Percentiles rank a stretch among this genome's conserved stretches.
These are phyloP conservation scores for Neurospora sp. DNA, from an alignment of 495 filamentous ascomycete species.

Conservation along the genomic window DNA sequence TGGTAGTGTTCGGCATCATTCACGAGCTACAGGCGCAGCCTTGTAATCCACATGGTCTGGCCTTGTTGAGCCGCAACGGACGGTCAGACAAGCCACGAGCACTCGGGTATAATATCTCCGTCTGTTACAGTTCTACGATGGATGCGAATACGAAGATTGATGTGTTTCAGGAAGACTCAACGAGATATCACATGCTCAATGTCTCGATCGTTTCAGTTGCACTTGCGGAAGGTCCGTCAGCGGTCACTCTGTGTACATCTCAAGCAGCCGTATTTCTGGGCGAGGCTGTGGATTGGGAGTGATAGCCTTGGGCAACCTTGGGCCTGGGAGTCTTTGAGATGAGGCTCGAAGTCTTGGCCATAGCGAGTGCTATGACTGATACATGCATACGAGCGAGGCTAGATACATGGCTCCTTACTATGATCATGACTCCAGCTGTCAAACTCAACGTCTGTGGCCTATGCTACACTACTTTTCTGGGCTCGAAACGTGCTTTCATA, in stretches of 20 bases:
- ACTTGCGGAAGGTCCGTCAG: constrained; percentile 37
- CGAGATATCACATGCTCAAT: constrained; percentile 55
- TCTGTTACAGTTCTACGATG: not conserved
- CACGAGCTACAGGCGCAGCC: not conserved
- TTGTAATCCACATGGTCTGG: not conserved
- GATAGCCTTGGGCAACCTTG: not conserved
- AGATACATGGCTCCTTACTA: not conserved
- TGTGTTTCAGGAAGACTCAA: constrained; percentile 50
- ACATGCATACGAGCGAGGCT: not conserved
- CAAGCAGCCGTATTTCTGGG: not conserved
- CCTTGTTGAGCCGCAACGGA: not conserved
- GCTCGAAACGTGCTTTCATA: no score
- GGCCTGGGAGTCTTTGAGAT: not conserved
- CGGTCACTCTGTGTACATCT: not conserved
- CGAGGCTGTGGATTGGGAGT: not conserved
- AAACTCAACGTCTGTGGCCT: no score
- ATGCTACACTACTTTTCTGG: no score
- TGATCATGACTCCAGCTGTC: not conserved
- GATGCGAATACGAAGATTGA: constrained; percentile 40
- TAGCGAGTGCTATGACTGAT: not conserved
- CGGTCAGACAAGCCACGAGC: constrained; percentile 10
- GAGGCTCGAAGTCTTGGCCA: not conserved
- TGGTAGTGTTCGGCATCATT: not conserved
- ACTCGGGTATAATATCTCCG: not conserved
- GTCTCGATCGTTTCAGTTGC: constrained; percentile 37